A percentile compares a stretch with the other conserved stretches of the same genome.
Conservation (phyloP, 1,284 basidiomycete genomes). For the Malassezia globosa region DNA sequence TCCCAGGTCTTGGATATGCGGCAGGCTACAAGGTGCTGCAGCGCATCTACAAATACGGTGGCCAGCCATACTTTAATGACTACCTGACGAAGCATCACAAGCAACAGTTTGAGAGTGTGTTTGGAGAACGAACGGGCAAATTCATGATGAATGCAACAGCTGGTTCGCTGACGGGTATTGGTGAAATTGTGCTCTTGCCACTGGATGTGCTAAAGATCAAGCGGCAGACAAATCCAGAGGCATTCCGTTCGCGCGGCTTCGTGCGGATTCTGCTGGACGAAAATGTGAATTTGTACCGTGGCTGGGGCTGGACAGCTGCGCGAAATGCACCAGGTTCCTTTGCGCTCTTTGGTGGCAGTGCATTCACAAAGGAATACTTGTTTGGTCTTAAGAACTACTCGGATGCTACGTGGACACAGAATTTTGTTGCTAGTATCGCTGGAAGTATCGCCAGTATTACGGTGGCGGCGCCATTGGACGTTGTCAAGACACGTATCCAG, state of each 20-base stretch:
- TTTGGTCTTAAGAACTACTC: slow-evolving; percentile 81
- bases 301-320: slow-evolving; percentile 98
- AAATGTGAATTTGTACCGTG: slow-evolving; percentile 76
- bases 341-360: slow-evolving; percentile 82
- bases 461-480: slow-evolving; percentile 87
- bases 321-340: slow-evolving; percentile 93
- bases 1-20: slow-evolving; percentile 94
- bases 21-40: slow-evolving; percentile 64
- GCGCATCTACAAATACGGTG: slow-evolving; percentile 68
- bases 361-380: slow-evolving; percentile 82
- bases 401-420: slow-evolving; percentile 86
- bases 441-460: slow-evolving; percentile 92
- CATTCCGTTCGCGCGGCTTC: slow-evolving; percentile 56
- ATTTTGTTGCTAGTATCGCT: slow-evolving; percentile 64
- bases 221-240: slow-evolving; percentile 51
- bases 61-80: slow-evolving; percentile 95
- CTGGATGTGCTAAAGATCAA: slow-evolving; percentile 97
- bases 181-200: slow-evolving; percentile 88
- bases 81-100: slow-evolving; percentile 69
- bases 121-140: slow-evolving; percentile 92
- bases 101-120: slow-evolving; percentile 63
- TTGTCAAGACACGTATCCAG: slow-evolving; percentile 77
- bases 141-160: slow-evolving; percentile 90
- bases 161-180: slow-evolving; percentile 58
- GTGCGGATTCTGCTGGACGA: slow-evolving; percentile 83